Evolutionary conservation across 2,329 filamentous ascomycete genomes (phyloP).

Genomic region (Phaeosphaeria sp.): DNA sequence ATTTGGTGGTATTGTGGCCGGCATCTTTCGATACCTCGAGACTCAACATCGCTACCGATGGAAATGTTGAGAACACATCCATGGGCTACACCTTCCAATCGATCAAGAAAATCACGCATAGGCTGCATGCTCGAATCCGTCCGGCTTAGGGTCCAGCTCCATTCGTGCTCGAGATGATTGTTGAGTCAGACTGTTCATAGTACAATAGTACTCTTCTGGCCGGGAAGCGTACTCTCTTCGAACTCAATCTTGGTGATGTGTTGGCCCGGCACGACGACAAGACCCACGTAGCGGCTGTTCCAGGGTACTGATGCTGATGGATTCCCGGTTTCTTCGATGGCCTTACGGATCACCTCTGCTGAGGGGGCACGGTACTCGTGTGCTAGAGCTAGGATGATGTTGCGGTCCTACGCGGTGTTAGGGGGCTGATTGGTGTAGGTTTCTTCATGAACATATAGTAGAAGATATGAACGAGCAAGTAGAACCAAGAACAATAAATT

Average conservation of each 20-base stretch:
- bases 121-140: no score
- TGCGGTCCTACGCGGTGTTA: conserved; percentile 69
- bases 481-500: not conserved
- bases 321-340: conserved; percentile 41
- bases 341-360: conserved; percentile 50
- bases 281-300: conserved; percentile 83
- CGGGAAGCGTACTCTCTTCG: conserved; percentile 63
- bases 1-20: no score
- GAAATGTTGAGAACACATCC: no score
- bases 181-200: conserved; percentile 16
- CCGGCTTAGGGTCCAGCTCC: no score
- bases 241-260: conserved; percentile 88
- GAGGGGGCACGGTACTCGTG: conserved; percentile 86
- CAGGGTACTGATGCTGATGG: conserved; percentile 68
- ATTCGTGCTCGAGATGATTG: not conserved
- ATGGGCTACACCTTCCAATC: no score
- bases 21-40: no score
- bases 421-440: not conserved
- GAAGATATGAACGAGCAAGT: not conserved
- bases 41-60: no score
- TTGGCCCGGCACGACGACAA: conserved; percentile 87
- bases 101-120: no score
- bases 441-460: not conserved
- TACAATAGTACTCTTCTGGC: conserved; percentile 29
- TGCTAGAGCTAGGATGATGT: conserved; percentile 83